Conservation (phyloP, 805 yeast genomes). For the Ogataea polymorpha region DNA sequence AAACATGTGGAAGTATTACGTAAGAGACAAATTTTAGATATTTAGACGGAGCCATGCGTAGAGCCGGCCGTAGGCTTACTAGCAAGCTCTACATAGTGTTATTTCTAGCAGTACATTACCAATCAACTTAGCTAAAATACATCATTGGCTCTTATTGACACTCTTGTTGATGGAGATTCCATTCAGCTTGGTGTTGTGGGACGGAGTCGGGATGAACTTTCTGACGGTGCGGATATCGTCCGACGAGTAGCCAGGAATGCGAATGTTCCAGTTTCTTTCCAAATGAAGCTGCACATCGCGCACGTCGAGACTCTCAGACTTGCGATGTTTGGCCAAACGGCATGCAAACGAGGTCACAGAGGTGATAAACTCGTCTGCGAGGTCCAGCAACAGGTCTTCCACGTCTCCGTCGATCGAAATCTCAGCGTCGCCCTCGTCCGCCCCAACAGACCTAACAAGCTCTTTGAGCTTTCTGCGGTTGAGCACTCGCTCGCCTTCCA, state of each 20-base stretch:
- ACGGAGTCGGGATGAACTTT: constrained; percentile 63
- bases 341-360: constrained; percentile 93
- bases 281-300: constrained; percentile 88
- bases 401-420: constrained; percentile 92
- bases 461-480: constrained; percentile 89
- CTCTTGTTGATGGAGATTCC: constrained; percentile 67
- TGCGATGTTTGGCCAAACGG: constrained; percentile 90
- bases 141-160: constrained; percentile 45
- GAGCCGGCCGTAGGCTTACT: too few species aligned
- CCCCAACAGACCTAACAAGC: constrained; percentile 75
- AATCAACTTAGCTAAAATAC: not conserved
- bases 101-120: too few species aligned
- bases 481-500: constrained; percentile 77
- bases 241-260: constrained; percentile 88
- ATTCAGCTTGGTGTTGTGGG: constrained; percentile 63
- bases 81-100: too few species aligned
- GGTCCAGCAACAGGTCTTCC: constrained; percentile 82
- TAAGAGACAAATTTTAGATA: too few species aligned
- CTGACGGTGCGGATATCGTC: constrained; percentile 83
- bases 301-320: constrained; percentile 80
- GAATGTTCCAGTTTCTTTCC: constrained; percentile 91
- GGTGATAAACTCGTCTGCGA: constrained; percentile 93
- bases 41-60: too few species aligned
- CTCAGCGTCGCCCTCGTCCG: constrained; percentile 89
- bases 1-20: too few species aligned